These are phyloP conservation scores for Fusarium sp. DNA, from an alignment of 2,329 filamentous ascomycete genomes.

Conservation along the genomic window DNA sequence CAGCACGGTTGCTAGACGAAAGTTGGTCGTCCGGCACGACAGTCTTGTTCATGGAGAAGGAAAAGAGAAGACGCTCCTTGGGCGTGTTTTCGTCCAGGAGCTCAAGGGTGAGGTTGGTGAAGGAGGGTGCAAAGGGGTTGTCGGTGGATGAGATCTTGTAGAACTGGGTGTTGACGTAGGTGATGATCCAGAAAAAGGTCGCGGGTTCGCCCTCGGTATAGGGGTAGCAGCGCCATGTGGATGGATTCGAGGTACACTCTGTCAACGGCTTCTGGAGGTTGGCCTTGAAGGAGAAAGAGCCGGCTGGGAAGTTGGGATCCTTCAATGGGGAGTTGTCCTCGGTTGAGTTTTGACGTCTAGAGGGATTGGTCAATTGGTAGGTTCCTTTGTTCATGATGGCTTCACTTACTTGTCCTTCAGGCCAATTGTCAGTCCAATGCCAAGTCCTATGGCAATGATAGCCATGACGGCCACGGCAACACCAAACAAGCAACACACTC, in stretches of 20 bases:
- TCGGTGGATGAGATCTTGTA: slow-evolving; percentile 67
- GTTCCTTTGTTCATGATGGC: not conserved
- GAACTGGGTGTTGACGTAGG: slow-evolving; percentile 49
- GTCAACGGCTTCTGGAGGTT: slow-evolving; percentile 65
- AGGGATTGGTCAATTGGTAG: not conserved
- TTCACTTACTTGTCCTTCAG: slow-evolving; percentile 50
- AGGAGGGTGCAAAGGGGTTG: slow-evolving; percentile 68
- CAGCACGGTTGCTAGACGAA: slow-evolving; percentile 55
- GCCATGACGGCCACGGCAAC: slow-evolving; percentile 46
- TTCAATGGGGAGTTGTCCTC: slow-evolving; percentile 19
- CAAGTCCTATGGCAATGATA: slow-evolving; percentile 51
- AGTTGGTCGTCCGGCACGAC: slow-evolving; percentile 62
- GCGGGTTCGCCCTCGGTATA: slow-evolving; percentile 58
- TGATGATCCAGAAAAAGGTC: slow-evolving; percentile 73
- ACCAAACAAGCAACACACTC: slow-evolving; percentile 50
- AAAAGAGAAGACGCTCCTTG: slow-evolving; percentile 70
- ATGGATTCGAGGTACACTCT: slow-evolving; percentile 67
- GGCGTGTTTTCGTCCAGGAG: slow-evolving; percentile 60
- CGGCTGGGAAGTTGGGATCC: slow-evolving; percentile 65
- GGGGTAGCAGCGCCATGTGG: slow-evolving; percentile 73
- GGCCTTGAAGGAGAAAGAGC: slow-evolving; percentile 71
- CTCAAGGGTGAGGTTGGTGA: slow-evolving; percentile 63
- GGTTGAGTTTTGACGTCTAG: slow-evolving; percentile 2
- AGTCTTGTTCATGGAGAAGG: slow-evolving; percentile 62
- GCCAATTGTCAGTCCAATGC: slow-evolving; percentile 55